These are phyloP conservation scores for Phytophthora chlamydospora DNA, from an alignment of 352 stramenopile species.

Conservation along the genomic window DNA sequence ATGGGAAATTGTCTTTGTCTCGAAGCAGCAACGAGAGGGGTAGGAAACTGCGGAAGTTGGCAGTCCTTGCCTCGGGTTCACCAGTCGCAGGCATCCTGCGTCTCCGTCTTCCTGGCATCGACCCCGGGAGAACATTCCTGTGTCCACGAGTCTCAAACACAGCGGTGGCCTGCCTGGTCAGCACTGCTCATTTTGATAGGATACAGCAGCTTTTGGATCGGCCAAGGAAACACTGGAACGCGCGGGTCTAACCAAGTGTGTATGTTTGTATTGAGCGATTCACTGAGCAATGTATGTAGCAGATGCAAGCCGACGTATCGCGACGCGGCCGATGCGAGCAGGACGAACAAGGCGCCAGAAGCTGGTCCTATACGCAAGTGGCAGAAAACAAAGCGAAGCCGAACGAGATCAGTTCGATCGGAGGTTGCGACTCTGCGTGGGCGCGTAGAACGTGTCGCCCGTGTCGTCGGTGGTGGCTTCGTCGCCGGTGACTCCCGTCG, in stretches of 20 bases:
- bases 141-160: too few species aligned
- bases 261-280: slow-evolving; percentile 34
- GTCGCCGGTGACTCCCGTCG: neutral
- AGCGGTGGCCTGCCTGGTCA: too few species aligned
- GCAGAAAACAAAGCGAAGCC: slow-evolving; percentile 23
- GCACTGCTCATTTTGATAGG: too few species aligned
- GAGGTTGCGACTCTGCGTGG: slow-evolving; percentile 28
- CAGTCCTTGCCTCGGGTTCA: too few species aligned
- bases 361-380: slow-evolving; percentile 20
- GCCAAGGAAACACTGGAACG: neutral
- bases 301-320: slow-evolving; percentile 7
- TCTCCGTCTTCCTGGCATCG: too few species aligned
- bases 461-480: slow-evolving; percentile 12
- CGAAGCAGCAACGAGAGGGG: too few species aligned
- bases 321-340: neutral
- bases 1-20: too few species aligned
- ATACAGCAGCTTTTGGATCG: too few species aligned
- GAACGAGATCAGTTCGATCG: slow-evolving; percentile 25
- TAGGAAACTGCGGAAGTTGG: too few species aligned
- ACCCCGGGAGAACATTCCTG: too few species aligned
- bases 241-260: slow-evolving; percentile 7
- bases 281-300: slow-evolving; percentile 24
- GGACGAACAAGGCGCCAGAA: slow-evolving; percentile 21
- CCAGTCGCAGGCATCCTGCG: too few species aligned
- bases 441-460: slow-evolving; percentile 28